Conservation (phyloP, 177 flowering plant species). For the Tripterygium wilfordii region DNA sequence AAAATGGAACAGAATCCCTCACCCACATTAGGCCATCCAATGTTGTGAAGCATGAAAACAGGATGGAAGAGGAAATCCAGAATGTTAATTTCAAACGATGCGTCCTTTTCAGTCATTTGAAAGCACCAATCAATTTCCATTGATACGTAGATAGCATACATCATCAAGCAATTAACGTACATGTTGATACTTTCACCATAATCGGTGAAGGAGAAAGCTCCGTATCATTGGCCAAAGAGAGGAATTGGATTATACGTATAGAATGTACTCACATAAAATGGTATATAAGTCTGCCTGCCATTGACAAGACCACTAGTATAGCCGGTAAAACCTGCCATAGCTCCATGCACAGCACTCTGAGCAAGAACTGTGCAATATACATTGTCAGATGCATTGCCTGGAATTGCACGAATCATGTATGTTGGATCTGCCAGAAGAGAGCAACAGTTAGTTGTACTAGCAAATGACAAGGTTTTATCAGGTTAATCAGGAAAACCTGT, state of each 20-base stretch:
- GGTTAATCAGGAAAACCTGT: background rate
- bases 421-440: slow-evolving; percentile 68
- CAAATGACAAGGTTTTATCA: background rate
- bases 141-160: no score
- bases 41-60: no score
- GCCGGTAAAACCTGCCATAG: slow-evolving; percentile 97
- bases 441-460: background rate
- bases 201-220: no score
- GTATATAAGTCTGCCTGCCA: slow-evolving; percentile 85
- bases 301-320: slow-evolving; percentile 77
- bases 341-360: slow-evolving; percentile 93
- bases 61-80: no score
- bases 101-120: no score
- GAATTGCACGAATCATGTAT: slow-evolving; percentile 92
- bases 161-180: no score
- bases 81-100: no score
- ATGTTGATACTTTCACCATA: no score
- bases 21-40: no score
- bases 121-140: no score
- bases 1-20: no score
- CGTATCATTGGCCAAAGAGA: no score
- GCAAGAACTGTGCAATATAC: slow-evolving; percentile 97
- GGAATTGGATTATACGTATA: background rate
- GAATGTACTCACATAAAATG: slow-evolving; percentile 54
- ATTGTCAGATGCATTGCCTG: slow-evolving; percentile 90